phyloP scores from a whole-genome alignment of 1,284 basidiomycete genomes.

The Athelia psychrophila region DNA sequence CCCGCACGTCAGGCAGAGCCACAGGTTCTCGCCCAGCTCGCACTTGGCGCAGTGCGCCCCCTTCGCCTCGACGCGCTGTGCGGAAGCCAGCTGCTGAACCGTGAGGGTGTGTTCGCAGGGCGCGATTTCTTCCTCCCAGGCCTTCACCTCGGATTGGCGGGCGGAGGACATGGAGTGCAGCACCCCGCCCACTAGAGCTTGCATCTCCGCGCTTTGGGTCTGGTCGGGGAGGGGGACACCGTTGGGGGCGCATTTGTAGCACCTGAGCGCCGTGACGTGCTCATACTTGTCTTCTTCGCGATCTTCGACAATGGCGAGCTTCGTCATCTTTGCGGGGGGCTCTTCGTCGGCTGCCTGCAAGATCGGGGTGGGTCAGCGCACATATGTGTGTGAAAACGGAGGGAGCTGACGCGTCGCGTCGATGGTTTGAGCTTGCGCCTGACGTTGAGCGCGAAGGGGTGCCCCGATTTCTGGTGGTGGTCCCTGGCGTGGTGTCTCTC shows the following conservation, averaged over 20 bases:
- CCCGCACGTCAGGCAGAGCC: conserved; percentile 96
- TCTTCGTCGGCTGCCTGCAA: conserved; percentile 59
- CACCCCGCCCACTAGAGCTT: conserved; percentile 64
- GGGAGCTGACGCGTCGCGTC: conserved; percentile 67
- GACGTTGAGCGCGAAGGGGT: conserved; percentile 81
- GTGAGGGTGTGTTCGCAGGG: conserved; percentile 87
- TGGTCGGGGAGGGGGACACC: conserved; percentile 44
- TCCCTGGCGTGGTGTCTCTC: conserved; percentile 68
- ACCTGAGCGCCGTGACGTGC: conserved; percentile 64
- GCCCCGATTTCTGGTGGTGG: conserved; percentile 72
- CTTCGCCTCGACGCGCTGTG: conserved; percentile 56
- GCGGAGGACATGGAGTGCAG: conserved; percentile 86
- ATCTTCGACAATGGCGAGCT: conserved; percentile 85
- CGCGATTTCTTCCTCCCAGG: conserved; percentile 95
- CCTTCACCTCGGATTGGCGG: conserved; percentile 91
- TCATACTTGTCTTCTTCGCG: conserved; percentile 90
- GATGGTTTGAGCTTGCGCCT: conserved; percentile 71
- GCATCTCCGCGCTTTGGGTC: conserved; percentile 34
- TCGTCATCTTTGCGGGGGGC: conserved; percentile 84
- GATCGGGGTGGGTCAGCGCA: too few species aligned
- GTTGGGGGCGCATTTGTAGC: conserved; percentile 70
- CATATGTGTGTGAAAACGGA: background rate
- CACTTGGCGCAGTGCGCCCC: conserved; percentile 78
- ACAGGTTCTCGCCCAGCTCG: conserved; percentile 86
- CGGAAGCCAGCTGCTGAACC: conserved; percentile 63